A percentile compares a stretch with the other conserved stretches of the same genome.
phyloP scores from a whole-genome alignment of 2,329 filamentous ascomycete species.

The Apiospora marii region DNA sequence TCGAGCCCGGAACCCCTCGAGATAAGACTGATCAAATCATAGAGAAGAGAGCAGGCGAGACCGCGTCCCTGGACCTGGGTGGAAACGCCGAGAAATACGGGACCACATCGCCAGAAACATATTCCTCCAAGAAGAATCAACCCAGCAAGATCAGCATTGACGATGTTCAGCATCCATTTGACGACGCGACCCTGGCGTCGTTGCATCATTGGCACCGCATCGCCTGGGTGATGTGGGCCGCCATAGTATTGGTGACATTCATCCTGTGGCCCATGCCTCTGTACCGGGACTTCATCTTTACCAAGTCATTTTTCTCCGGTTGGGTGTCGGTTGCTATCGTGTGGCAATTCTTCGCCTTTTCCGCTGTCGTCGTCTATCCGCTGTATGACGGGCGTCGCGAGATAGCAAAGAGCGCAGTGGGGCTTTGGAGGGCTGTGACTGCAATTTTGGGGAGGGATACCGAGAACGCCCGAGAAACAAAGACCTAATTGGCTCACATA shows the following conservation, averaged over 20 bases:
- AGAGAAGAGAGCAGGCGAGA: neutral
- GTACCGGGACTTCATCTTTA: conserved; percentile 58
- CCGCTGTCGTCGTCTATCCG: conserved; percentile 55
- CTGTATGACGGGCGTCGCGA: conserved; percentile 54
- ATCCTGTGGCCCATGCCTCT: conserved; percentile 58
- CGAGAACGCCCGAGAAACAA: neutral
- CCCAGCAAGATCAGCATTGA: conserved; percentile 39
- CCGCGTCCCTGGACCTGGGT: neutral
- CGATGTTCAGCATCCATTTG: conserved; percentile 53
- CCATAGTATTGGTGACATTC: conserved; percentile 54
- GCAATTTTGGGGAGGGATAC: neutral
- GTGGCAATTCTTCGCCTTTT: conserved; percentile 57
- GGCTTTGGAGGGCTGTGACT: conserved; percentile 14
- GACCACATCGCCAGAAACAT: neutral
- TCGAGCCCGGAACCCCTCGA: neutral
- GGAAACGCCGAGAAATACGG: neutral
- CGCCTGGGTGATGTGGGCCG: conserved; percentile 49
- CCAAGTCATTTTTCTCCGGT: conserved; percentile 52
- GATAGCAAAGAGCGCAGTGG: conserved; percentile 40
- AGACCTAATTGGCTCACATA: too few species aligned
- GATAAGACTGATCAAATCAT: neutral
- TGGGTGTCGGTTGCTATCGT: conserved; percentile 54
- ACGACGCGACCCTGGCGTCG: conserved; percentile 42
- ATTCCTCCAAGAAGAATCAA: neutral
- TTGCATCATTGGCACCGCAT: conserved; percentile 48